Evolutionary conservation across 1,284 basidiomycete species (phyloP).

Genomic region (Naganishia cerealis): DNA sequence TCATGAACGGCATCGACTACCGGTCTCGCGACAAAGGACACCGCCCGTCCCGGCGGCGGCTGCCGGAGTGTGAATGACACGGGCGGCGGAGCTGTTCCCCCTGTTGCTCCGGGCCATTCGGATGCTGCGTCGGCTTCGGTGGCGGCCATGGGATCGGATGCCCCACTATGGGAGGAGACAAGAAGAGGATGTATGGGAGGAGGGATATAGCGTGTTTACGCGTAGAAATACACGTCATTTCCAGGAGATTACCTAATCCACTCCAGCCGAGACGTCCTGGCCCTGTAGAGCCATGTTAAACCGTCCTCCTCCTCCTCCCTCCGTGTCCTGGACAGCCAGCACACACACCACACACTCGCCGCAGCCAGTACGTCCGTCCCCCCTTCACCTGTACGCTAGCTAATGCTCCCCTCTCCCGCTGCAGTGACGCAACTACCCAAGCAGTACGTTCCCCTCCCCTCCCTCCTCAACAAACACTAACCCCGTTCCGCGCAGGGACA

Average conservation of each 20-base stretch:
- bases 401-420: not conserved
- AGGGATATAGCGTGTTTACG: no score
- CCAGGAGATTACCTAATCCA: no score
- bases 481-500: conserved; percentile 65
- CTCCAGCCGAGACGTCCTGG: no score
- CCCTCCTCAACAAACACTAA: not conserved
- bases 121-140: conserved; percentile 6
- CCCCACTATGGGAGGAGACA: no score
- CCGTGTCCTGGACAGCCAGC: not conserved
- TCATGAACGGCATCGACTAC: not conserved
- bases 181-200: no score
- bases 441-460: conserved; percentile 4
- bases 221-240: no score
- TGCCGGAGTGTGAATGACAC: conserved; percentile 34
- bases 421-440: conserved; percentile 3
- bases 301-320: no score
- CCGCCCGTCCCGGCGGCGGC: conserved; percentile 45
- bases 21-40: conserved; percentile 3
- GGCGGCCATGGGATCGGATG: no score
- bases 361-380: conserved; percentile 30
- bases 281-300: no score
- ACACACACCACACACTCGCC: not conserved
- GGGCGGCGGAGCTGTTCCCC: conserved; percentile 46
- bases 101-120: no score
- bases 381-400: conserved; percentile 1